phyloP scores from a whole-genome alignment of 768 basidiomycete species.

The Podaxis mareebaensis region DNA sequence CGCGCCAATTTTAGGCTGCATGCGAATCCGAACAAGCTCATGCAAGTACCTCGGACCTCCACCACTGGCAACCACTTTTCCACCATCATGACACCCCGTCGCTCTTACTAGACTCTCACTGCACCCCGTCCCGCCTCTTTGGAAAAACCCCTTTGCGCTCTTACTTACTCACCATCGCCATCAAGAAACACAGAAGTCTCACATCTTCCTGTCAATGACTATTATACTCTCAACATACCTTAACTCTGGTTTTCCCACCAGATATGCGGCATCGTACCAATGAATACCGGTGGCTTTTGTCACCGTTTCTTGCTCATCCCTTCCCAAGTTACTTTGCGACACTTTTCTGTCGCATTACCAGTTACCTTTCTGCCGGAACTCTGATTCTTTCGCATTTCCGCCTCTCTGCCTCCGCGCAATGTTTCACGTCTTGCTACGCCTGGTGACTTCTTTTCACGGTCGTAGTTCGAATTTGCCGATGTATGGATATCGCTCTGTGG shows the following conservation, averaged over 20 bases:
- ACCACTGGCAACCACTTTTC: neutral
- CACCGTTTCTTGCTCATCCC: neutral
- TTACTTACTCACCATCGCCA: neutral
- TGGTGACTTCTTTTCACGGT: neutral
- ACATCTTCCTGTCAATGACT: neutral
- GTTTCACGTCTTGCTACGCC: neutral
- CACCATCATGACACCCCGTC: neutral
- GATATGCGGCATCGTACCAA: neutral
- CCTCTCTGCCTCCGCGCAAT: neutral
- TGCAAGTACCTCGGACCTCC: neutral
- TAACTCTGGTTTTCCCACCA: neutral
- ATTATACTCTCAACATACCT: neutral
- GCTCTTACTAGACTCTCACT: neutral
- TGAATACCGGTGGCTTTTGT: neutral
- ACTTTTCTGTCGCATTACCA: neutral
- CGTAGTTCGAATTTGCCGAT: neutral
- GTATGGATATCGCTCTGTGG: neutral
- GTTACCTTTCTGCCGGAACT: neutral
- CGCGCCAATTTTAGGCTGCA: neutral
- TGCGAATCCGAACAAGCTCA: neutral
- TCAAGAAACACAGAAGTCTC: neutral
- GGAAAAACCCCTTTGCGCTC: neutral
- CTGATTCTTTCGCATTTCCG: neutral
- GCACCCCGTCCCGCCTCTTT: neutral
- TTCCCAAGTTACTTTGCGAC: neutral